These are phyloP conservation scores for Andrographis paniculata DNA, from an alignment of 305 asterid genomes.

Conservation along the genomic window DNA sequence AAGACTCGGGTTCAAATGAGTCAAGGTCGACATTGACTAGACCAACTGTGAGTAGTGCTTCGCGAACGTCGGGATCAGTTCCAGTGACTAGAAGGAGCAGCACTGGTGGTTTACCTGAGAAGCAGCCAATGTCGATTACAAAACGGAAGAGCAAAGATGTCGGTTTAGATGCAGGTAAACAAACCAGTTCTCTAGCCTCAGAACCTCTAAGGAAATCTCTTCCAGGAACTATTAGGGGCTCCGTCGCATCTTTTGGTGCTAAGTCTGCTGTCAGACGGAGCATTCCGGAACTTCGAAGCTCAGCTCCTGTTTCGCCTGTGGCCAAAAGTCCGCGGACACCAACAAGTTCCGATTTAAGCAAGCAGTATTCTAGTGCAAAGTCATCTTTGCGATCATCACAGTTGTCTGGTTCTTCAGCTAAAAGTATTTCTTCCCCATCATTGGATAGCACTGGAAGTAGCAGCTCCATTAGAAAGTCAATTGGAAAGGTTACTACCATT, in stretches of 20 bases:
- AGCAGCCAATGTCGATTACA: constrained; percentile 41
- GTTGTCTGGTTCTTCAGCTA: constrained; percentile 43
- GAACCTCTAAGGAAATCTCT: constrained; percentile 74
- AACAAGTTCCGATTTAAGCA: constrained; percentile 50
- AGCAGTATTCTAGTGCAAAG: constrained; percentile 40
- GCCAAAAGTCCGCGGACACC: constrained; percentile 61
- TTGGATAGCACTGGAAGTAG: constrained; percentile 65
- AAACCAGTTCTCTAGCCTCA: constrained; percentile 39
- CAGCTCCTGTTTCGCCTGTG: constrained; percentile 59
- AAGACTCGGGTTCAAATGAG: constrained; percentile 27
- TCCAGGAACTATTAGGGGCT: constrained; percentile 57
- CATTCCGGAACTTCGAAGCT: constrained; percentile 42
- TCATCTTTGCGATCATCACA: constrained; percentile 42
- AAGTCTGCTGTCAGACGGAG: constrained; percentile 43
- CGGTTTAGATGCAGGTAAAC: constrained; percentile 32
- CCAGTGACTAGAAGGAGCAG: constrained; percentile 71
- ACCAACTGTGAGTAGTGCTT: constrained; percentile 67
- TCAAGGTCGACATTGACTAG: constrained; percentile 40
- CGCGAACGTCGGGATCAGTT: constrained; percentile 43
- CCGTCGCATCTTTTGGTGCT: constrained; percentile 40
- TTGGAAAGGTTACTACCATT: constrained; percentile 39
- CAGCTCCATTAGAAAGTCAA: constrained; percentile 46
- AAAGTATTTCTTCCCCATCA: constrained; percentile 56
- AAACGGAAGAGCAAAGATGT: constrained; percentile 32
- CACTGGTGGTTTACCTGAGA: constrained; percentile 75